Conservation (phyloP, 306 rosid species). For the Notholithocarpus densiflorus region DNA sequence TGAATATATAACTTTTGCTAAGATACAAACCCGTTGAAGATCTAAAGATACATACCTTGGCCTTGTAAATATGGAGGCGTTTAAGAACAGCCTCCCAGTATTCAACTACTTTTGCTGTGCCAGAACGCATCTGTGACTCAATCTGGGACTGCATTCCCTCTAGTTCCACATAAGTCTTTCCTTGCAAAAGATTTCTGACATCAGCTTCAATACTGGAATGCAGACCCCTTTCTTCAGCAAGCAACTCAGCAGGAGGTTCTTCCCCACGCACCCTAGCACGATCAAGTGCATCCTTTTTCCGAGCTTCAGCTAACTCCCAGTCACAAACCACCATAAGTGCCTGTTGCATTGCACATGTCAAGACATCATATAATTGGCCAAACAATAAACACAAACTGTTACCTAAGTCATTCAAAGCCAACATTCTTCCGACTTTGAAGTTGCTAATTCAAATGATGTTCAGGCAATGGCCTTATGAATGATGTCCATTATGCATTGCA, state of each 20-base stretch:
- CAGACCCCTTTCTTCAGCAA: conserved; percentile 96
- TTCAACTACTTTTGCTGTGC: conserved; percentile 92
- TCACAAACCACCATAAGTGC: conserved; percentile 91
- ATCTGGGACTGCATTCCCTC: conserved; percentile 68
- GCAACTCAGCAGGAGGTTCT: conserved; percentile 92
- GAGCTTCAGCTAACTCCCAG: conserved; percentile 96
- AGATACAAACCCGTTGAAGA: conserved; percentile 1
- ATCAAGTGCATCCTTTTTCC: conserved; percentile 82
- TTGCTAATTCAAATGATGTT: conserved; percentile 5
- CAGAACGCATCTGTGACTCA: conserved; percentile 91
- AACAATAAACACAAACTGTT: conserved; percentile 8
- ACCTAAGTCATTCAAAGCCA: conserved; percentile 9
- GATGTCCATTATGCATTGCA: neutral
- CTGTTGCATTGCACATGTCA: conserved; percentile 38
- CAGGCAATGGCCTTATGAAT: conserved; percentile 2
- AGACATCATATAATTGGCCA: conserved; percentile 8
- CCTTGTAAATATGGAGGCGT: conserved; percentile 86
- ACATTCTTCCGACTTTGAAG: conserved; percentile 1
- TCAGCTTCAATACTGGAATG: conserved; percentile 87
- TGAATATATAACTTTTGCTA: neutral
- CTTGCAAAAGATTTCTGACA: conserved; percentile 68
- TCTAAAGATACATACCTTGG: conserved; percentile 62
- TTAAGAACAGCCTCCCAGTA: conserved; percentile 93
- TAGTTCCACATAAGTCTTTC: conserved; percentile 69
- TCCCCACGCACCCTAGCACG: conserved; percentile 99